Base-by-base conservation (phyloP, 768 basidiomycete genomes). In the Pleurotus tuber-regium region DNA sequence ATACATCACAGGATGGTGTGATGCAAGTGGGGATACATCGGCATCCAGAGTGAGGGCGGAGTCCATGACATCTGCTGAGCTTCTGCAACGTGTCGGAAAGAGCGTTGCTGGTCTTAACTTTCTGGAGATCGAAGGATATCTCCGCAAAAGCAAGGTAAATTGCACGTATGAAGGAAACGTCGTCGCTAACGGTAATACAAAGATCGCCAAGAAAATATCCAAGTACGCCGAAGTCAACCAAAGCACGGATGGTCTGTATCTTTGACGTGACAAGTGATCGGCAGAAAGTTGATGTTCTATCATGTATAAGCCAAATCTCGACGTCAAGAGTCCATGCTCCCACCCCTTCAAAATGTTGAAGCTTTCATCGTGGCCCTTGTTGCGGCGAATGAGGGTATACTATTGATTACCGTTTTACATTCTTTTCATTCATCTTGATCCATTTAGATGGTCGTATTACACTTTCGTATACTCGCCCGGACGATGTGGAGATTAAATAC, bases 121-220 rank as follows among this genome's bases (percentile, higher is more conserved):
- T 29, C 70, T 95, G 49, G 91, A 92, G 64, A 78, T 97, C 18
- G 88, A 87, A 57, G 67, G 69, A 8, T 98, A 97, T 68, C 68
- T 98, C 50, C 85, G 79, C 63, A 79, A 73, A 54, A 95, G 92
- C 66, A 96, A 94, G 78, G 92, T 78, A 70, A 70, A n/a, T n/a
- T 63, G 69, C 30, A 8, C 11, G 39, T n/a, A n/a, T 18, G 26
- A 50, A n/a, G 12, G 19, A 48, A n/a, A 7, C 21, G 5, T 21
- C 14, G 26, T 42, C 28, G n/a, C 55, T 18, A 49, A 42, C 42
- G 14, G 31, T 38, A 14, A 50, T 12, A 4, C 29, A 2, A 53
- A 86, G 81, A 76, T 89, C 50, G 86, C 86, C 5, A 75, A 84
- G 58, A 89, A 93, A 66, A 89, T 94, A 48, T 83, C 90, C n/a